A percentile compares a stretch with the other conserved stretches of the same genome.
Conservation (phyloP, 139 green algal species). For the Chlorella sp. region DNA sequence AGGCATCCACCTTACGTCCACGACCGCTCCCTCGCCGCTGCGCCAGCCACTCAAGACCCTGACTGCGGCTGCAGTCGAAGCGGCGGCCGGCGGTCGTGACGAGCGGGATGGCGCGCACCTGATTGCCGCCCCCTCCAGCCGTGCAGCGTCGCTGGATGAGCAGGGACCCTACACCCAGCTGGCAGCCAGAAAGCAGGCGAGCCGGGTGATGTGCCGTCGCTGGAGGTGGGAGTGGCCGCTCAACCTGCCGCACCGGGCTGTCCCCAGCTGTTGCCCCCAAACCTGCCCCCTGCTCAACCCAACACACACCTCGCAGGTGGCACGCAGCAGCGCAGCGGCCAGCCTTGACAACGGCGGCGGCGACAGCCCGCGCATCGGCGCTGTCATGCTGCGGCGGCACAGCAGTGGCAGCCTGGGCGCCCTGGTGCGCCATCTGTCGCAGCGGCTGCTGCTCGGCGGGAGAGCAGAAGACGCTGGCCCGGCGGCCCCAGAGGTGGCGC, state of each 20-base stretch:
- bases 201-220: no score
- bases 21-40: not conserved
- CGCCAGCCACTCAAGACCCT: constrained; percentile 1
- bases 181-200: no score
- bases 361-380: constrained; percentile 19
- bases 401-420: not conserved
- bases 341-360: no score
- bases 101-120: not conserved
- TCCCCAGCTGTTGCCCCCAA: no score
- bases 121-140: not conserved
- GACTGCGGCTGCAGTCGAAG: not conserved
- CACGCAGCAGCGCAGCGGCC: no score
- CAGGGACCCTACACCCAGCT: no score
- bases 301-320: no score
- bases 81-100: not conserved
- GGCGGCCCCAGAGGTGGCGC: not conserved
- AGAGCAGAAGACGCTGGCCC: not conserved
- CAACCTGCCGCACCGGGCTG: no score
- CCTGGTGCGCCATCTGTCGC: not conserved
- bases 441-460: not conserved
- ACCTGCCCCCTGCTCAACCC: no score
- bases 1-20: not conserved
- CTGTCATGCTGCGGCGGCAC: not conserved
- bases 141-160: no score
- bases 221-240: no score